Evolutionary conservation across 2,329 filamentous ascomycete genomes (phyloP).

Genomic region (Orbilia brochopaga): DNA sequence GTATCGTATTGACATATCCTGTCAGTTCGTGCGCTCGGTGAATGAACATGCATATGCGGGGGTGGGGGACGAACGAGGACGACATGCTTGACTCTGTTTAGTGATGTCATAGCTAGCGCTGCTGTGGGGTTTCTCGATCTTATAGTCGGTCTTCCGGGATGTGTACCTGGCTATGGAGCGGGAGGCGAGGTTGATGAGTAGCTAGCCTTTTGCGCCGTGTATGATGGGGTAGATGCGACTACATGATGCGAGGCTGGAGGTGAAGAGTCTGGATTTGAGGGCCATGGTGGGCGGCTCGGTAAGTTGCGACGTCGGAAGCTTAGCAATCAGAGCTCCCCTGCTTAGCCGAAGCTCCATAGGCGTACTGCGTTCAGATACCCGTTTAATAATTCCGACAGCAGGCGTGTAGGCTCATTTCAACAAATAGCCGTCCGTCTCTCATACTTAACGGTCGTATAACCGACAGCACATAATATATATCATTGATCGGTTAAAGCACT

Average conservation of each 20-base stretch:
- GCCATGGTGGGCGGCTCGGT: conserved; percentile 4
- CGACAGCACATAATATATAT: too few relatives aligned
- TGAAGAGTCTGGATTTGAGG: conserved; percentile 16
- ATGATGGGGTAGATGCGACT: conserved; percentile 20
- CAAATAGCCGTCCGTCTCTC: too few relatives aligned
- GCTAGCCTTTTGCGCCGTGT: neutral
- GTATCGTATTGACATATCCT: too few relatives aligned
- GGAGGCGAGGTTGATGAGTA: conserved; percentile 1
- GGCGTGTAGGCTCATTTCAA: too few relatives aligned
- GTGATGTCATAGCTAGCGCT: conserved; percentile 65
- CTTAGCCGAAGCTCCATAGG: conserved; percentile 14
- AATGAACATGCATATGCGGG: conserved; percentile 6
- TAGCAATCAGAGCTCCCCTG: conserved; percentile 31
- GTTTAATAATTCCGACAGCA: too few relatives aligned
- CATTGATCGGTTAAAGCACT: too few relatives aligned
- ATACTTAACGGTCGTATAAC: too few relatives aligned
- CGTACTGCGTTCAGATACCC: too few relatives aligned
- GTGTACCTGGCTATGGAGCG: neutral
- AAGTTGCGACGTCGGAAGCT: conserved; percentile 14
- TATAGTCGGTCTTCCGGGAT: neutral
- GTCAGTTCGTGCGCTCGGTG: too few relatives aligned
- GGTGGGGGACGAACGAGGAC: conserved; percentile 66
- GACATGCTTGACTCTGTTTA: conserved; percentile 75
- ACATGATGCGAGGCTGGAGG: conserved; percentile 30
- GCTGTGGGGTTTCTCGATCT: neutral